These are phyloP conservation scores for Lentinula lateritia DNA, from an alignment of 768 basidiomycete genomes.

Conservation along the genomic window DNA sequence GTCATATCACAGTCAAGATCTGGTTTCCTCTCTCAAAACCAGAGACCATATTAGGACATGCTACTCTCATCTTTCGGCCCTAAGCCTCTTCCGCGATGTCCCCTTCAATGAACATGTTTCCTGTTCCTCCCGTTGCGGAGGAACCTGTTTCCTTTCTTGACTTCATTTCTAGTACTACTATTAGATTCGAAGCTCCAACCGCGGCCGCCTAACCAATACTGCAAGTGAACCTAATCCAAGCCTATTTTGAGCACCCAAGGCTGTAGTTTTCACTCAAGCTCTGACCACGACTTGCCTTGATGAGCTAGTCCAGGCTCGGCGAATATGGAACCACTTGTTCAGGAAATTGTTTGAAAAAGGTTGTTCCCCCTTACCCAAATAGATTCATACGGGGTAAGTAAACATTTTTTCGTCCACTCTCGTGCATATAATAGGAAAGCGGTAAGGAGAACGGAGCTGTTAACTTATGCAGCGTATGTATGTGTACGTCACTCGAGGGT, in stretches of 20 bases:
- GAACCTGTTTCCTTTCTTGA: neutral
- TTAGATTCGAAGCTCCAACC: too few relatives aligned
- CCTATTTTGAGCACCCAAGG: too few relatives aligned
- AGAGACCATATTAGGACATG: neutral
- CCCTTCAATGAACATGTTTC: neutral
- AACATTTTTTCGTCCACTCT: neutral
- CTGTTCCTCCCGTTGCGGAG: neutral
- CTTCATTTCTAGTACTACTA: too few relatives aligned
- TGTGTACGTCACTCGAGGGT: conserved; percentile 3
- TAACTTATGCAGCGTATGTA: neutral
- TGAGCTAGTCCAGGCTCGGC: too few relatives aligned
- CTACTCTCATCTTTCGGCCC: neutral
- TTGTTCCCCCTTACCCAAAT: neutral
- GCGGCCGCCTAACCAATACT: too few relatives aligned
- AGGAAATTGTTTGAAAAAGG: too few relatives aligned
- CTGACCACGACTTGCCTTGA: too few relatives aligned
- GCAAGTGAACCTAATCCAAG: too few relatives aligned
- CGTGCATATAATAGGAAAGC: neutral
- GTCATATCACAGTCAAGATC: neutral
- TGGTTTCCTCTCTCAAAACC: neutral
- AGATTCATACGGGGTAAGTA: neutral
- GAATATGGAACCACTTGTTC: too few relatives aligned
- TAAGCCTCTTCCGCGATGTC: neutral
- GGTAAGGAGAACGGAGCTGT: neutral
- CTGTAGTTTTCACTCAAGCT: too few relatives aligned